Base-by-base conservation (phyloP, 2,329 filamentous ascomycete species). In the Cucurbitaria berberidis region DNA sequence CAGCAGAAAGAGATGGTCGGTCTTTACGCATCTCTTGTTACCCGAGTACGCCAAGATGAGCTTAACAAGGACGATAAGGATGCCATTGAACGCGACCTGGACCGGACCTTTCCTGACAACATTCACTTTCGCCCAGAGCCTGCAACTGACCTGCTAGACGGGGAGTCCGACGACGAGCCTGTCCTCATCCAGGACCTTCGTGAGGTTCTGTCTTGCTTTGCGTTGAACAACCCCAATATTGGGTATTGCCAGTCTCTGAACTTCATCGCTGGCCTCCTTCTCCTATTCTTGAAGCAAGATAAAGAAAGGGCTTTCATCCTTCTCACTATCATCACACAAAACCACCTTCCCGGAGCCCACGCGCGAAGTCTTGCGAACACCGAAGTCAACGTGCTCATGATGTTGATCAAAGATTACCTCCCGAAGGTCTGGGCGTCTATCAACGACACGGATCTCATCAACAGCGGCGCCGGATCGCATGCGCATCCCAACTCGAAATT, bases 171-270 rank as follows among this genome's bases (percentile, higher is more conserved):
- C 24, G 78, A 65, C 15, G 92, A 96, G 76, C 91, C 90, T 0
- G 81, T 85, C 11, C 91, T 96, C 66, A 88, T 98, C 47, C 83
- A 87, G 32, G 88, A 91, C 4, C 83, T 98, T 7, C 89, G 93
- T 26, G 86, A 91, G 35, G 91, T 98, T 0, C 80, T 98, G 22
- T 89, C 91, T 67, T 92, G 93, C 10, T 98, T 97, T 74, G 88
- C 93, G 2, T 84, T 96, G 36, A 91, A 96, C 77, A 96, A 96
- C 66, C 92, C 93, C 0, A 85, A 85, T 48, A 96, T 97, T 63
- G 93, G 93, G 13, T 98, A 98, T 75, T 98, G 93, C 69, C 93
- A 98, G 73, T 96, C 90, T 18, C 84, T 98, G 26, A 98, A 98
- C 75, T 98, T 98, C 75, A 84, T 98, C 45, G 92, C 93, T 4